Conservation (phyloP, 1,139 yeast species). For the Kluyveromyces marxianus region DNA sequence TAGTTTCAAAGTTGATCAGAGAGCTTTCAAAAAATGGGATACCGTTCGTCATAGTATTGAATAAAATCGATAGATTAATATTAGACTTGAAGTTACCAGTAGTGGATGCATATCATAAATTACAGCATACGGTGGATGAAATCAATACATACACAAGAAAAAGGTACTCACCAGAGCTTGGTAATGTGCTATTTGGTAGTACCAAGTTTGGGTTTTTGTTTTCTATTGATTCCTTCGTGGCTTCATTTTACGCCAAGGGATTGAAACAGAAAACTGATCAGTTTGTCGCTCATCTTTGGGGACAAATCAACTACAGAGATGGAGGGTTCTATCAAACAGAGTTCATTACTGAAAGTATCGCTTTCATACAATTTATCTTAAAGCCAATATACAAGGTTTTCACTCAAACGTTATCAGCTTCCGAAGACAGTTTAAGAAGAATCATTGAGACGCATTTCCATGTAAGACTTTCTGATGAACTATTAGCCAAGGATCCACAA, state of each 20-base stretch:
- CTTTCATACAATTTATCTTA: slow-evolving; percentile 64
- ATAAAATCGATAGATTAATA: slow-evolving; percentile 75
- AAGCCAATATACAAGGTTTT: slow-evolving; percentile 77
- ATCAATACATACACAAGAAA: slow-evolving; percentile 45
- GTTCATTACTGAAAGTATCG: slow-evolving; percentile 24
- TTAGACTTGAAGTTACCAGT: slow-evolving; percentile 74
- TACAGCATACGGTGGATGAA: slow-evolving; percentile 54
- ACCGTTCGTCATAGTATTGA: slow-evolving; percentile 57
- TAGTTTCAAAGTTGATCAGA: slow-evolving; percentile 21
- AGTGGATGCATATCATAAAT: slow-evolving; percentile 61
- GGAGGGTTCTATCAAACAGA: slow-evolving; percentile 38
- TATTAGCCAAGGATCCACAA: slow-evolving; percentile 42
- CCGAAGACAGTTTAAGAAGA: slow-evolving; percentile 36
- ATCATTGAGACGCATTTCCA: slow-evolving; percentile 43
- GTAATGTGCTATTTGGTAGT: slow-evolving; percentile 72
- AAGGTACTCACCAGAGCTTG: slow-evolving; percentile 50
- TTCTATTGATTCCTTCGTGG: slow-evolving; percentile 57
- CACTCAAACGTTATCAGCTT: slow-evolving; percentile 52
- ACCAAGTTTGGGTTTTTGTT: slow-evolving; percentile 55
- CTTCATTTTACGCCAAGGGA: slow-evolving; percentile 37
- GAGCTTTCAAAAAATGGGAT: slow-evolving; percentile 29
- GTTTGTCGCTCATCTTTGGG: slow-evolving; percentile 65
- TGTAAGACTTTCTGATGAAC: slow-evolving; percentile 35
- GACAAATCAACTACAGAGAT: slow-evolving; percentile 52
- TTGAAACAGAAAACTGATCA: slow-evolving; percentile 33